Conservation (phyloP, 805 yeast genomes). For the Candida ficus region DNA sequence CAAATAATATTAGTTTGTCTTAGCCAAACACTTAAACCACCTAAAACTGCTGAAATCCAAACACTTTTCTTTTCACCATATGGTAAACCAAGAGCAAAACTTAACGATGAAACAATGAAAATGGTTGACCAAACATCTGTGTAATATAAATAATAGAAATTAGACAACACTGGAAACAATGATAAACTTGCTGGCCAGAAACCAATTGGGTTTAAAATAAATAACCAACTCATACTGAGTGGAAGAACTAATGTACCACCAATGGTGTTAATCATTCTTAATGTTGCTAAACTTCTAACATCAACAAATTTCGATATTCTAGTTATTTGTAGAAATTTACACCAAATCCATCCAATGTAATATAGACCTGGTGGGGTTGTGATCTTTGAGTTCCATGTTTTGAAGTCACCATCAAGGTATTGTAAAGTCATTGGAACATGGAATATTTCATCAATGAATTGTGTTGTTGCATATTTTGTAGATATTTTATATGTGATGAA, state of each 20-base stretch:
- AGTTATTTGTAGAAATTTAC: constrained; percentile 21
- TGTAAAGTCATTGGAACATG: constrained; percentile 76
- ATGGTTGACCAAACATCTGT: constrained; percentile 93
- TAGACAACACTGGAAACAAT: constrained; percentile 64
- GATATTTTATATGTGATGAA: constrained; percentile 26
- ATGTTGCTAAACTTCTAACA: constrained; percentile 31
- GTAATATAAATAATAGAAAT: constrained; percentile 76
- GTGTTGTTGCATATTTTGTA: constrained; percentile 26
- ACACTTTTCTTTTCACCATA: constrained; percentile 30
- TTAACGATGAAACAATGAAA: constrained; percentile 51
- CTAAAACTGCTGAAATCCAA: constrained; percentile 47
- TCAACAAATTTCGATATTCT: constrained; percentile 20
- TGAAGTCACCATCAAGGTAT: constrained; percentile 57
- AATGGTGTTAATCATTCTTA: constrained; percentile 56
- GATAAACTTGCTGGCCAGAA: constrained; percentile 40
- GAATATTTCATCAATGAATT: constrained; percentile 69
- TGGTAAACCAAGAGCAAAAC: constrained; percentile 39
- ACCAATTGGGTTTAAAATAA: constrained; percentile 35
- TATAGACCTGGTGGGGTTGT: constrained; percentile 97
- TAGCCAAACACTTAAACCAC: constrained; percentile 61
- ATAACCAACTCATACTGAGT: constrained; percentile 34
- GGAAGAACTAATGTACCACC: constrained; percentile 61
- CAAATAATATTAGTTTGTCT: constrained; percentile 92
- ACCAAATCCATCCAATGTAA: constrained; percentile 35
- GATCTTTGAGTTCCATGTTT: constrained; percentile 80